Evolutionary conservation across 345 rosid genomes (phyloP).

Genomic region (Populus nigra): DNA sequence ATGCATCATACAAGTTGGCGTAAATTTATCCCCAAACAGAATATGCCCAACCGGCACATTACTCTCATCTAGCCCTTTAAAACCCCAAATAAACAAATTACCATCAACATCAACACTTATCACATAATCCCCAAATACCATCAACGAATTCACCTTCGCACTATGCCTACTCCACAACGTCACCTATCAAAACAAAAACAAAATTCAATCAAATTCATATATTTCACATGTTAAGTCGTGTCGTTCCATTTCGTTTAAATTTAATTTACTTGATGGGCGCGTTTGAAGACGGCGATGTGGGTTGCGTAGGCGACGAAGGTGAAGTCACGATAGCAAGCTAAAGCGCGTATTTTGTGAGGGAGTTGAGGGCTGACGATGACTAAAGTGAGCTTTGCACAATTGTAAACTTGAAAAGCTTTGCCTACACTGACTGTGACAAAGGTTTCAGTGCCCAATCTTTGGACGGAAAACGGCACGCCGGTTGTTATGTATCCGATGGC

Average conservation of each 20-base stretch:
- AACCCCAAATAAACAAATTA: conserved; percentile 71
- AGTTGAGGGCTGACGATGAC: conserved; percentile 83
- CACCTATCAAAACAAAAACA: conserved; percentile 41
- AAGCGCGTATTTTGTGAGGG: conserved; percentile 83
- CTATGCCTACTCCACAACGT: conserved; percentile 80
- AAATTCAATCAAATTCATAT: not conserved
- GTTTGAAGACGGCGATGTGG: conserved; percentile 70
- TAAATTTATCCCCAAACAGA: conserved; percentile 50
- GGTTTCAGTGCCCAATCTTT: conserved; percentile 84
- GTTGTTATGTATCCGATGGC: conserved; percentile 87
- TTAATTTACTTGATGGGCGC: conserved; percentile 68
- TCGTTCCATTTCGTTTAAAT: not conserved
- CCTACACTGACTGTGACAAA: conserved; percentile 89
- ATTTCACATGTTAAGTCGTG: not conserved
- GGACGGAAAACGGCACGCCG: conserved; percentile 79
- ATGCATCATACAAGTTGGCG: conserved; percentile 77
- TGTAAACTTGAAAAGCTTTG: conserved; percentile 89
- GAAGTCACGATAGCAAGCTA: conserved; percentile 76
- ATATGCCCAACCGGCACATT: conserved; percentile 64
- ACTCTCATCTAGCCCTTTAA: conserved; percentile 64
- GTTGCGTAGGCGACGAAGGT: conserved; percentile 80
- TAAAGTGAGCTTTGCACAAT: conserved; percentile 81
- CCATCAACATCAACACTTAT: conserved; percentile 76
- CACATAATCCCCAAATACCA: conserved; percentile 81
- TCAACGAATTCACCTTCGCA: conserved; percentile 67